Evolutionary conservation across 192 early-diverging fungal species (phyloP), one percentile per base, ranked within the genome.

Genomic region (Phlyctochytrium planicorne): DNA sequence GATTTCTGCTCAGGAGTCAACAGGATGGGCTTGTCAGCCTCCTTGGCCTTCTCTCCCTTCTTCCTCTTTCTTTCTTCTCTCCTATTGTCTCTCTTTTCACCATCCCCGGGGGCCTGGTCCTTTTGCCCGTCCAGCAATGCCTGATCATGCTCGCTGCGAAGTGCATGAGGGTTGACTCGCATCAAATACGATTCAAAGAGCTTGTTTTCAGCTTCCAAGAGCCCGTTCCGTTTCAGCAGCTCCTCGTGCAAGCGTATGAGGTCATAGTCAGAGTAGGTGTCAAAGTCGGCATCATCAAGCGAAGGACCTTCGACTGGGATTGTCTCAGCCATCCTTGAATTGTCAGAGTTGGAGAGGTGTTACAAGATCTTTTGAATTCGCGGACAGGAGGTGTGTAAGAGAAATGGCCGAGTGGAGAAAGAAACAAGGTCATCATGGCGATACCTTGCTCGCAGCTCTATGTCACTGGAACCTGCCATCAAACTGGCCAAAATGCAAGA

Each of bases 1-100:
- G 76, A 57, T 56, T 87, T 87, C 53, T 87, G 85, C 61, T 87
- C 85, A 0, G 77, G 67, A 20, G 84, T 87, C 12, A 87, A 56
- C 4, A 76, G 61, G 20, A 84, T 69, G 4, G 71, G 77, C 52
- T 78, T 74, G 30, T 84, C 75, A 20, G 53, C 61, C 59, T 76
- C 80, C 55, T 81, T 80, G 3, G 63, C 33, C 71, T 79, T 81
- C 53, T 82, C 77, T 25, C 72, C 75, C 67, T 85, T 85, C 69
- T 84, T 83, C 63, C 82, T 84, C 70, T 75, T 81, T 50, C 27
- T 23, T 63, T 72, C 67, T 55, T 74, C 63, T 34, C 63, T 25
- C 30, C 52, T 25, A n/a, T 65, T 34, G 17, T 14, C 61, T 24
- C 24, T 57, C 33, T 64, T 53, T 3, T 52, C 52, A 4, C 12